Base-by-base conservation (phyloP, 1,139 yeast species). In the Geotrichum cucujoidarum region DNA sequence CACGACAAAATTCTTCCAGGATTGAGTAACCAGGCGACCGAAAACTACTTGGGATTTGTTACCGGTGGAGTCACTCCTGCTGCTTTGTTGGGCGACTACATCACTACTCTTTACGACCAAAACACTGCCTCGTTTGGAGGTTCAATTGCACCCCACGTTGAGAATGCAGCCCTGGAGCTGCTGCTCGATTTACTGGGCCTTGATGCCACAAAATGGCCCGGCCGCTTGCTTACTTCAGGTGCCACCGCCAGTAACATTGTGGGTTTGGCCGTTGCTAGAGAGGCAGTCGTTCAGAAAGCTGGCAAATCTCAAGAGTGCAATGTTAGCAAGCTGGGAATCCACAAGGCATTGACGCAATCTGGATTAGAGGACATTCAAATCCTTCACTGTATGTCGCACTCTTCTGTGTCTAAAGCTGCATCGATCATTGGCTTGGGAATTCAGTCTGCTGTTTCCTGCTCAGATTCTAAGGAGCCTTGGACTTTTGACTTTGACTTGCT, bases 11-110 rank as follows among this genome's bases (percentile, higher is more conserved):
- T 60, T 2, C 36, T 55, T 11, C 60, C 61, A 3, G 61, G 54
- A 1, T 40, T 60, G 40, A 55, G 56, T 30, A 50, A 56, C 40
- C 62, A 60, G 30, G 43, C 56, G n/a, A 42, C 49, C 2, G 48
- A 43, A 25, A 53, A 55, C 31, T 60, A 57, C 47, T 58, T 60
- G 35, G 64, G 64, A 2, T 59, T 60, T 45, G 64, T 60, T 29
- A 58, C 59, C 25, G 64, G 64, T 4, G 62, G 63, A 2, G 57
- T 50, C 16, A 60, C 64, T 4, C 64, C 64, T 1, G 63, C 63
- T 2, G 63, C 64, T n/a, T 47, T 51, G 13, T 30, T 54, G 18
- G 64, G 60, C 3, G 64, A 60, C 47, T 54, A 53, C 34, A 33
- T 58, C 22, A 61, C 56, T 7, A 47, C 60, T 8, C 45, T 54